Percentiles rank a stretch among this genome's conserved stretches.
Conservation (phyloP, 768 basidiomycete species). For the Lactarius sanguifluus region DNA sequence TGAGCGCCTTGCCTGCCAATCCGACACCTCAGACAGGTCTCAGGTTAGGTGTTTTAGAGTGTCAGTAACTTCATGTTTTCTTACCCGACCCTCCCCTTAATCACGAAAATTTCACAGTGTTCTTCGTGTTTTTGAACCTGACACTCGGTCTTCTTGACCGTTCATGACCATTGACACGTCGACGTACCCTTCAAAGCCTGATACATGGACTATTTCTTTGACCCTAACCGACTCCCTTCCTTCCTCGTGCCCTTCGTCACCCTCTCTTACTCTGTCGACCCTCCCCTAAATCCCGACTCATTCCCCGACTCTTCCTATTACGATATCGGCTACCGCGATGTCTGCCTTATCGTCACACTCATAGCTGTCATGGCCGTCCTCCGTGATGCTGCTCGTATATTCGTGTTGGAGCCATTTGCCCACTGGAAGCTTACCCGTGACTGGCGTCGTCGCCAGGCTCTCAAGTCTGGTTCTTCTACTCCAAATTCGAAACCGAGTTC, state of each 20-base stretch:
- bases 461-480: constrained; percentile 30
- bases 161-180: constrained; percentile 29
- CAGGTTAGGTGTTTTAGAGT: background rate
- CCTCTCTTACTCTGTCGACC: constrained; percentile 64
- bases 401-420: constrained; percentile 79
- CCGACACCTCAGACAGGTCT: constrained; percentile 1
- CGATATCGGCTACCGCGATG: constrained; percentile 68
- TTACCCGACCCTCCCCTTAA: background rate
- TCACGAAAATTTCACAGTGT: background rate
- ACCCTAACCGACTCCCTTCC: constrained; percentile 41
- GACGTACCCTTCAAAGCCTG: constrained; percentile 3
- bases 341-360: constrained; percentile 76
- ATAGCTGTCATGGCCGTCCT: constrained; percentile 86
- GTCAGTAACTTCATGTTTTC: background rate
- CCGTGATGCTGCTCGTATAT: constrained; percentile 74
- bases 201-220: constrained; percentile 29
- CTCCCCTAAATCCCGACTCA: constrained; percentile 63
- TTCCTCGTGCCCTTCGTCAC: constrained; percentile 67
- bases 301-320: constrained; percentile 73
- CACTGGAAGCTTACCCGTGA: constrained; percentile 67
- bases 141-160: constrained; percentile 6
- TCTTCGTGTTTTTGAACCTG: constrained; percentile 3
- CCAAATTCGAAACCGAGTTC: constrained; percentile 27
- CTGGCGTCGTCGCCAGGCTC: constrained; percentile 36
- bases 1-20: background rate